Percentiles rank a stretch among this genome's conserved stretches.
These are phyloP conservation scores for Daldinia sp. DNA, from an alignment of 2,329 filamentous ascomycete genomes.

Conservation along the genomic window DNA sequence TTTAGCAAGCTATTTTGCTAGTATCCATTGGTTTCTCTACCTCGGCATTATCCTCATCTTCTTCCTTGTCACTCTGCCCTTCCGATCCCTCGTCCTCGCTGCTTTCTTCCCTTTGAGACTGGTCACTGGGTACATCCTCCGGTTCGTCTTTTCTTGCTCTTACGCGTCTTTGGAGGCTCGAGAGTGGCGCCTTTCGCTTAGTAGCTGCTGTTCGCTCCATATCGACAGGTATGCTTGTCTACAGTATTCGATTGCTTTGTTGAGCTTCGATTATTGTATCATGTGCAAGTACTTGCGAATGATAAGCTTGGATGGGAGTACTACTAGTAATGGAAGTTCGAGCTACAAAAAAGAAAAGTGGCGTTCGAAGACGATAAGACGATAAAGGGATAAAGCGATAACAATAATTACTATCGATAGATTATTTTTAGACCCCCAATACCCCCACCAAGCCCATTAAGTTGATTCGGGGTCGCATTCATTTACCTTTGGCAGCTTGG, in stretches of 20 bases:
- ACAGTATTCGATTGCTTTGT: background rate
- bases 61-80: conserved; percentile 36
- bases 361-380: conserved; percentile 22
- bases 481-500: no score
- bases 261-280: background rate
- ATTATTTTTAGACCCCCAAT: background rate
- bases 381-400: background rate
- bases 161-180: conserved; percentile 54
- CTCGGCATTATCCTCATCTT: conserved; percentile 17
- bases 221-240: background rate
- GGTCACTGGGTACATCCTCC: conserved; percentile 48
- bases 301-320: background rate
- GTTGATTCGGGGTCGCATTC: background rate
- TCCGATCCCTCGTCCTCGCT: conserved; percentile 47
- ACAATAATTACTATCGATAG: conserved; percentile 23
- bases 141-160: conserved; percentile 54
- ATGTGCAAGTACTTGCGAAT: background rate
- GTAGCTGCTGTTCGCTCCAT: conserved; percentile 44
- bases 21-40: background rate
- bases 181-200: conserved; percentile 52
- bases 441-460: no score
- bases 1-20: background rate
- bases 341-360: conserved; percentile 9
- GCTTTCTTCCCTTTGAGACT: conserved; percentile 46
- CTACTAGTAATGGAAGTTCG: no score